A percentile compares a stretch with the other conserved stretches of the same genome.
These are phyloP conservation scores for Daldinia sp. DNA, from an alignment of 2,329 filamentous ascomycete genomes.

Conservation along the genomic window DNA sequence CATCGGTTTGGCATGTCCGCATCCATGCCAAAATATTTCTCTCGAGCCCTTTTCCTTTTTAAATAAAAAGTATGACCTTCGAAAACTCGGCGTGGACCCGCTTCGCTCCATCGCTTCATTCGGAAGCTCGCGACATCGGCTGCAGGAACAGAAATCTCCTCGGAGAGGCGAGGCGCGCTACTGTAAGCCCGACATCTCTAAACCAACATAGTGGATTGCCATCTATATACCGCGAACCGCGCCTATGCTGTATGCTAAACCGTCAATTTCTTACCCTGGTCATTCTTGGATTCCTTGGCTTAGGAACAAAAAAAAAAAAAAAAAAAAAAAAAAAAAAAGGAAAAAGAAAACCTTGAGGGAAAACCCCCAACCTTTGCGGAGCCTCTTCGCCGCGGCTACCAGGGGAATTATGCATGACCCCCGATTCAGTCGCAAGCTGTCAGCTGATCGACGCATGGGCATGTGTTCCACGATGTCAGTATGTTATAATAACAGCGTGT, in stretches of 20 bases:
- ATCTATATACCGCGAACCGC: constrained; percentile 23
- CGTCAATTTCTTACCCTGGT: constrained; percentile 21
- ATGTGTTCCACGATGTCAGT: constrained; percentile 15
- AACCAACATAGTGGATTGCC: background rate
- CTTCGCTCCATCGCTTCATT: constrained; percentile 16
- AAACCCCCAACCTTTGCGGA: constrained; percentile 31
- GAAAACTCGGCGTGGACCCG: constrained; percentile 33
- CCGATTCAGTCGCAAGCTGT: constrained; percentile 33
- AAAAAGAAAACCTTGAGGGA: background rate
- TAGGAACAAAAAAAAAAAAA: background rate
- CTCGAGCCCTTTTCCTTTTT: constrained; percentile 14
- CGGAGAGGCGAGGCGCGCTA: constrained; percentile 18
- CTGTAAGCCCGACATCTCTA: constrained; percentile 11
- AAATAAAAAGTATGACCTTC: constrained; percentile 29
- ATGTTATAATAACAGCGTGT: constrained; percentile 23
- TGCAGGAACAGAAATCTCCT: constrained; percentile 39
- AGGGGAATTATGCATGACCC: constrained; percentile 28
- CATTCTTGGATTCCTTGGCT: constrained; percentile 7
- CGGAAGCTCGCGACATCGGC: constrained; percentile 37
- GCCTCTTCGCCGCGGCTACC: constrained; percentile 33
- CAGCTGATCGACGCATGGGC: constrained; percentile 41
- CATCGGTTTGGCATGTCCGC: constrained; percentile 20
- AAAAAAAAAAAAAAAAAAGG: too few species aligned
- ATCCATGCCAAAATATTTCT: constrained; percentile 4
- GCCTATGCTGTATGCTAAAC: constrained; percentile 7